phyloP scores from a whole-genome alignment of 345 rosid species.

The Citrus sp. region DNA sequence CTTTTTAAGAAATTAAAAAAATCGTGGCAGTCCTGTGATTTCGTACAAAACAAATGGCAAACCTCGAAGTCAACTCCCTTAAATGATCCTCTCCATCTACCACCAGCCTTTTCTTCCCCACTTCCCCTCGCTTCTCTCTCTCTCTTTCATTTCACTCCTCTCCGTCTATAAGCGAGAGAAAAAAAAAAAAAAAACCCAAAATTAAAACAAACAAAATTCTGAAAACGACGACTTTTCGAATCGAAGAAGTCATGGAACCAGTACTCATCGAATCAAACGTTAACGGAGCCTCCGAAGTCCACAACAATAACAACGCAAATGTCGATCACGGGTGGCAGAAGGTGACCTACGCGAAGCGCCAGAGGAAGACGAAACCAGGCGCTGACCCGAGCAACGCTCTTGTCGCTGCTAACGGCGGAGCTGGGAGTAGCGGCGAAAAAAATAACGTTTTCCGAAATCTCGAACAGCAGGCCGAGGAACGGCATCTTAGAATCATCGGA shows the following conservation, averaged over 20 bases:
- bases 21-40: background rate
- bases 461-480: conserved; percentile 56
- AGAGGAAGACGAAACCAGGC: conserved; percentile 42
- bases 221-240: background rate
- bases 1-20: background rate
- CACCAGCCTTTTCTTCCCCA: background rate
- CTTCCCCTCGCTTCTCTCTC: background rate
- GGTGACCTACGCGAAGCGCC: conserved; percentile 64
- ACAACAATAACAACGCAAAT: conserved; percentile 15
- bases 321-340: conserved; percentile 73
- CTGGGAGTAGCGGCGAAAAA: conserved; percentile 22
- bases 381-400: conserved; percentile 15
- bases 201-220: background rate
- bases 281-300: conserved; percentile 25
- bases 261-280: conserved; percentile 30
- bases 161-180: background rate
- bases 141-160: background rate
- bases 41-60: background rate
- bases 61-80: background rate
- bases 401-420: conserved; percentile 5
- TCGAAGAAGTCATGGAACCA: conserved; percentile 16
- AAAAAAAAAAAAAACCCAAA: background rate
- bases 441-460: conserved; percentile 39
- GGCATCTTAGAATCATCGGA: conserved; percentile 40
- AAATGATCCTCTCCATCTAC: background rate